These are phyloP conservation scores for Jasminum sambac DNA, from an alignment of 257 asterid species.

Conservation along the genomic window DNA sequence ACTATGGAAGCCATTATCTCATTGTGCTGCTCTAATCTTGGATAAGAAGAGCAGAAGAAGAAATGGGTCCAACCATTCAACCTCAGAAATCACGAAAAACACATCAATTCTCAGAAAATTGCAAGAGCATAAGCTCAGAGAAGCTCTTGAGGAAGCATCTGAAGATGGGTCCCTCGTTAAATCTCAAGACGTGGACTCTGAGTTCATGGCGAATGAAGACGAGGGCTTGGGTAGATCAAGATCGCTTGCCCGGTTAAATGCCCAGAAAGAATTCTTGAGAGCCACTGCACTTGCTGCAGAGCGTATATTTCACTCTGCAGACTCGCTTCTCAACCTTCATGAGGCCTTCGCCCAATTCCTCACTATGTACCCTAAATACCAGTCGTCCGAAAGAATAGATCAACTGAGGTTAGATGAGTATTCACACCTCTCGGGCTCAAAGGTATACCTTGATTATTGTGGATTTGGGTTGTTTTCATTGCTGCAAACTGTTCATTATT, in stretches of 20 bases:
- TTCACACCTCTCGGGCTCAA: conserved; percentile 67
- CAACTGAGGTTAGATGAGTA: conserved; percentile 85
- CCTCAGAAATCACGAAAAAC: conserved; percentile 61
- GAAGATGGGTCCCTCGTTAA: conserved; percentile 88
- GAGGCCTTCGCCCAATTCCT: conserved; percentile 84
- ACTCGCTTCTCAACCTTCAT: conserved; percentile 59
- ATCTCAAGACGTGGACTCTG: conserved; percentile 80
- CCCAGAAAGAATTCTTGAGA: conserved; percentile 91
- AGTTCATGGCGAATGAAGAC: conserved; percentile 60
- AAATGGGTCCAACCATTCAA: conserved; percentile 60
- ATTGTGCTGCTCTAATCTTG: conserved; percentile 87
- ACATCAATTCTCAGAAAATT: conserved; percentile 70
- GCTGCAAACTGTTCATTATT: conserved; percentile 86
- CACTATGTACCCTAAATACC: conserved; percentile 89
- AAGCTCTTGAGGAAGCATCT: conserved; percentile 98
- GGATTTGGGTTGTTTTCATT: conserved; percentile 97
- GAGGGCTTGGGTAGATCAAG: conserved; percentile 82
- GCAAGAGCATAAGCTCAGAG: conserved; percentile 87
- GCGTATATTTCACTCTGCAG: conserved; percentile 61
- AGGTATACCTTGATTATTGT: conserved; percentile 96
- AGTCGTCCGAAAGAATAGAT: conserved; percentile 83
- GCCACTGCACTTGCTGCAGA: conserved; percentile 97
- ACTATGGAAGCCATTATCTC: conserved; percentile 98
- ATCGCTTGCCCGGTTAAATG: conserved; percentile 83
- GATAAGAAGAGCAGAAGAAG: conserved; percentile 90